These are phyloP conservation scores for Ophiostoma ips DNA, from an alignment of 2,329 filamentous ascomycete genomes.

Conservation along the genomic window DNA sequence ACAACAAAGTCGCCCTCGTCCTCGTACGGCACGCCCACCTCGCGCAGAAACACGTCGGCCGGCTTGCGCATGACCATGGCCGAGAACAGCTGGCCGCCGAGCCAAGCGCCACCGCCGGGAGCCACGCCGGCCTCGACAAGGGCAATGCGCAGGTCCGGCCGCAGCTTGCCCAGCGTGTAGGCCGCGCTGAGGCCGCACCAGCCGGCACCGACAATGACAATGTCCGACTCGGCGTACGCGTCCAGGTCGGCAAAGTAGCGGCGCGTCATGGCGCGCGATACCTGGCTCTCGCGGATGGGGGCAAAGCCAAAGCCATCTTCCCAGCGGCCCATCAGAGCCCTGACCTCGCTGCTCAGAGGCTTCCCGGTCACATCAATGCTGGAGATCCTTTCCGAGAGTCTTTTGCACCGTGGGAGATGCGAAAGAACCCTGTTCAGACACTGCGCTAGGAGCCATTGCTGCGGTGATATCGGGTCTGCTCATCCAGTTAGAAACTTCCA, in stretches of 20 bases:
- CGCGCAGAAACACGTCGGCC: conserved; percentile 68
- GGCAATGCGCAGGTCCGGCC: conserved; percentile 82
- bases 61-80: conserved; percentile 95
- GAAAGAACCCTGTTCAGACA: conserved; percentile 25
- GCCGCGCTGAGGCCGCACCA: conserved; percentile 71
- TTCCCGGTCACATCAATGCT: neutral
- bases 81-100: conserved; percentile 86
- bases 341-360: conserved; percentile 18
- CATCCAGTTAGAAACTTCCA: neutral
- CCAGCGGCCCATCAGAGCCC: conserved; percentile 55
- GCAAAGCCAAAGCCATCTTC: conserved; percentile 67
- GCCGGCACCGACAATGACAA: conserved; percentile 85
- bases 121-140: conserved; percentile 80
- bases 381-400: conserved; percentile 24
- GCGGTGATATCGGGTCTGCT: neutral
- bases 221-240: conserved; percentile 79
- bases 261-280: conserved; percentile 83
- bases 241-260: conserved; percentile 89
- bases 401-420: conserved; percentile 25
- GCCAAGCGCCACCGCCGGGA: conserved; percentile 80
- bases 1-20: conserved; percentile 82
- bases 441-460: conserved; percentile 65
- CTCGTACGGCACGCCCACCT: conserved; percentile 73
- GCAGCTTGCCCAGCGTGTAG: conserved; percentile 69
- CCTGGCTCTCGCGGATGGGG: conserved; percentile 81